Conservation (phyloP, 2,329 filamentous ascomycete genomes). For the Drechslerella dactyloides region DNA sequence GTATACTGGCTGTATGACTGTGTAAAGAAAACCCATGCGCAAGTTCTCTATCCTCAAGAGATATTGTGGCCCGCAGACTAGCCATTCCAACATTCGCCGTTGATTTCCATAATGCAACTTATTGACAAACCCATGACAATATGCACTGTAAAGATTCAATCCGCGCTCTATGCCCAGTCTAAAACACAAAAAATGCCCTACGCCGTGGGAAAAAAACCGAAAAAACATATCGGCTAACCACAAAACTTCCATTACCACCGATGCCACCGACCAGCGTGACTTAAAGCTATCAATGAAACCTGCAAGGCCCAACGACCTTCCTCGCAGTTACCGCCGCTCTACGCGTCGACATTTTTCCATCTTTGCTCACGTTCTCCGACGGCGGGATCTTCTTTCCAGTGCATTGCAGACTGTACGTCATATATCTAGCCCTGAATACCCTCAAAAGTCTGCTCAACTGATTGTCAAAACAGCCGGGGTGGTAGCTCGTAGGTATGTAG, state of each 20-base stretch:
- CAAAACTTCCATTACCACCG: neutral
- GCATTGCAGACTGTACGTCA: constrained; percentile 14
- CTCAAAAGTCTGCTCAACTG: constrained; percentile 10
- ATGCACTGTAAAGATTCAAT: too few species aligned
- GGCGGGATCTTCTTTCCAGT: constrained; percentile 25
- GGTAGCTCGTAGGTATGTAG: constrained; percentile 6
- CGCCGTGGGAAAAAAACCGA: too few species aligned
- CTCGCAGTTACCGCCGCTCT: neutral
- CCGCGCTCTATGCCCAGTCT: too few species aligned
- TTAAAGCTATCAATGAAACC: neutral
- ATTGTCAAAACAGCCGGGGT: constrained; percentile 21
- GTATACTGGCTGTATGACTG: too few species aligned
- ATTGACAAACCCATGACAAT: too few species aligned
- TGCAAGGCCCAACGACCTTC: constrained; percentile 14
- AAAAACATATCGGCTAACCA: too few species aligned
- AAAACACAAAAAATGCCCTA: too few species aligned
- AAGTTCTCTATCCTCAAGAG: too few species aligned
- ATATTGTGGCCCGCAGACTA: too few species aligned
- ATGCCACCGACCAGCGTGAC: neutral
- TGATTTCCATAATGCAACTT: too few species aligned
- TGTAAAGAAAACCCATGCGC: too few species aligned
- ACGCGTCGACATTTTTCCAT: neutral
- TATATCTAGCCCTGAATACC: constrained; percentile 8
- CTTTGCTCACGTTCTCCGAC: constrained; percentile 19
- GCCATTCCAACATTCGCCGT: too few species aligned